Evolutionary conservation across 2,329 filamentous ascomycete genomes (phyloP).

Genomic region (Dryadomyces quercivorus): DNA sequence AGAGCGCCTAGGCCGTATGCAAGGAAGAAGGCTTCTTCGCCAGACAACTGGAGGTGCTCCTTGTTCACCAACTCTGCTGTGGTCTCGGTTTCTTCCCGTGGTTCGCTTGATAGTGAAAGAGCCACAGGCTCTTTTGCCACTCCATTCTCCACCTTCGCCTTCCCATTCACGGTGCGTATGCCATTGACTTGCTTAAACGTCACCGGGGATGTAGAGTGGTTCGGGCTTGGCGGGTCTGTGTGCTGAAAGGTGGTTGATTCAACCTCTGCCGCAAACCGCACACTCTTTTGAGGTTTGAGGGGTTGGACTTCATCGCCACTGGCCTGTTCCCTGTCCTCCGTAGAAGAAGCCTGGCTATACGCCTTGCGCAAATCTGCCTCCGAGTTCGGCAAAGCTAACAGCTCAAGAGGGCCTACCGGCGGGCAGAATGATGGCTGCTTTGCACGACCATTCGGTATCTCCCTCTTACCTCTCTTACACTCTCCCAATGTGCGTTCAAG

Average conservation of each 20-base stretch:
- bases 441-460: background rate
- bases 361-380: background rate
- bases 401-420: background rate
- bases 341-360: no score
- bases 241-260: constrained; percentile 49
- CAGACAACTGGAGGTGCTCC: constrained; percentile 85
- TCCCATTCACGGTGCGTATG: background rate
- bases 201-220: constrained; percentile 5
- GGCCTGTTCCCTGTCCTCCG: background rate
- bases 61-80: constrained; percentile 22
- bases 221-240: constrained; percentile 38
- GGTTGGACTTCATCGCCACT: constrained; percentile 2
- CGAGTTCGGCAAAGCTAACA: background rate
- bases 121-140: background rate
- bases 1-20: constrained; percentile 69
- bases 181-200: background rate
- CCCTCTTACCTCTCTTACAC: background rate
- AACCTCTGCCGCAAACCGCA: constrained; percentile 57
- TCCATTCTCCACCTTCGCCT: background rate
- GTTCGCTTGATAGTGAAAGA: background rate
- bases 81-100: background rate
- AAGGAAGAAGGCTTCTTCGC: constrained; percentile 88
- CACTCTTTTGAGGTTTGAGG: constrained; percentile 45
- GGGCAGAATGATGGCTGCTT: background rate
- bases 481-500: constrained; percentile 9